A percentile compares a stretch with the other conserved stretches of the same genome.
Conservation (phyloP, 306 rosid species). For the Rubus parviflorus region DNA sequence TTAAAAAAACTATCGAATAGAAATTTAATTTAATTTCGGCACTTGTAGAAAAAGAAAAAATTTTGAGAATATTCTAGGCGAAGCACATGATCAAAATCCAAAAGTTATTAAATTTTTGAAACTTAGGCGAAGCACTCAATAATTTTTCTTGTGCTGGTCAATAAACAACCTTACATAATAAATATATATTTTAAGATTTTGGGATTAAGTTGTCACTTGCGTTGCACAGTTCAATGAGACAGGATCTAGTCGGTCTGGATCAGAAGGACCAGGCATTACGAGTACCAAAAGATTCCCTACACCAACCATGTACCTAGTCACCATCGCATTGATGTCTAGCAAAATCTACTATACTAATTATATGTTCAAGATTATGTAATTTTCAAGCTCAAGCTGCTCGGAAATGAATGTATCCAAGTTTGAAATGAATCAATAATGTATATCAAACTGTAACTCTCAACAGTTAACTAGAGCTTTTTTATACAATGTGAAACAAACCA, state of each 20-base stretch:
- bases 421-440: not conserved
- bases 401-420: too few species aligned
- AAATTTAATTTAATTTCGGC: too few species aligned
- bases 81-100: too few species aligned
- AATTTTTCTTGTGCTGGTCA: not conserved
- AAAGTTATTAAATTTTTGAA: not conserved
- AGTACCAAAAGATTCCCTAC: constrained; percentile 6
- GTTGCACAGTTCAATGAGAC: not conserved
- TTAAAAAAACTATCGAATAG: too few species aligned
- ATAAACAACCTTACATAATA: not conserved
- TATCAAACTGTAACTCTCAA: too few species aligned
- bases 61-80: too few species aligned
- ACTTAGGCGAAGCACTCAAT: not conserved
- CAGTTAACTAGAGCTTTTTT: too few species aligned
- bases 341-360: not conserved
- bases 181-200: not conserved
- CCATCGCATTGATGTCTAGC: not conserved
- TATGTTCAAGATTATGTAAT: too few species aligned
- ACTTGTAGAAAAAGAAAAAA: too few species aligned
- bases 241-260: not conserved
- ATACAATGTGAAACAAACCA: too few species aligned
- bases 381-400: too few species aligned
- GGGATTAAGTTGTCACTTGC: not conserved
- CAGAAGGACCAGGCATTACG: not conserved
- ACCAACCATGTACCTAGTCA: not conserved